A percentile compares a stretch with the other conserved stretches of the same genome.
These are phyloP conservation scores for Fusarium sp. DNA, from an alignment of 2,329 filamentous ascomycete genomes.

Conservation along the genomic window DNA sequence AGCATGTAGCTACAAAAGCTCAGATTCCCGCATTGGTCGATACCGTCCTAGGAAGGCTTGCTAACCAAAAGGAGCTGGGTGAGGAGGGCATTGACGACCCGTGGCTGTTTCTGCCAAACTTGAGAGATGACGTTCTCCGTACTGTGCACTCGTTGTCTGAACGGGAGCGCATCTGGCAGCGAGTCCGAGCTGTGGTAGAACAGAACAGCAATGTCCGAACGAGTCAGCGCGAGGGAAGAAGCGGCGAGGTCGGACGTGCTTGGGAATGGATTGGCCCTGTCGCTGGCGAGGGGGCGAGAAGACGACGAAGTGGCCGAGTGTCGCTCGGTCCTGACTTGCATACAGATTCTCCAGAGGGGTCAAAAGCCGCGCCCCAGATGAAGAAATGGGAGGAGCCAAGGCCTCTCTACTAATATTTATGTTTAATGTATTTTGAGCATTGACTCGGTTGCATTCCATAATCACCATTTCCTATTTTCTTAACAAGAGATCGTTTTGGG, in stretches of 20 bases:
- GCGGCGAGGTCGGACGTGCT: conserved; percentile 73
- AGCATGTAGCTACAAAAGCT: conserved; percentile 72
- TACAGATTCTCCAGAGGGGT: conserved; percentile 49
- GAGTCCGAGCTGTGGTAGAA: conserved; percentile 87
- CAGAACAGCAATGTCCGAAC: conserved; percentile 92
- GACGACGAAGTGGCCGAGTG: conserved; percentile 65
- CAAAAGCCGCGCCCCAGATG: conserved; percentile 41
- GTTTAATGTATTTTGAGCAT: conserved; percentile 10
- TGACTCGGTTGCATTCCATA: conserved; percentile 8
- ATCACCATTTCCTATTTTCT: conserved; percentile 31
- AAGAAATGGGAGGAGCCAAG: conserved; percentile 58
- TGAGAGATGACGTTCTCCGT: conserved; percentile 90
- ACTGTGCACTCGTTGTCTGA: conserved; percentile 81
- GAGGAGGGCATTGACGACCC: conserved; percentile 75
- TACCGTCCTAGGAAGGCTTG: conserved; percentile 84
- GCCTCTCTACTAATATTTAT: conserved; percentile 54
- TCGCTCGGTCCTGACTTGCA: conserved; percentile 58
- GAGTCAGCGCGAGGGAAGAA: conserved; percentile 74
- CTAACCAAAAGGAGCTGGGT: conserved; percentile 85
- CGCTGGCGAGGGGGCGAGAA: conserved; percentile 57
- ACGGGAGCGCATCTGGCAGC: conserved; percentile 85
- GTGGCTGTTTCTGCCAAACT: conserved; percentile 87
- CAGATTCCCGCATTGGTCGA: conserved; percentile 86
- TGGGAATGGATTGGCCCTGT: conserved; percentile 78
- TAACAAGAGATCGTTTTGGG: conserved; percentile 22